phyloP scores from a whole-genome alignment of 441 rosid species.

The Populus tomentosa region DNA sequence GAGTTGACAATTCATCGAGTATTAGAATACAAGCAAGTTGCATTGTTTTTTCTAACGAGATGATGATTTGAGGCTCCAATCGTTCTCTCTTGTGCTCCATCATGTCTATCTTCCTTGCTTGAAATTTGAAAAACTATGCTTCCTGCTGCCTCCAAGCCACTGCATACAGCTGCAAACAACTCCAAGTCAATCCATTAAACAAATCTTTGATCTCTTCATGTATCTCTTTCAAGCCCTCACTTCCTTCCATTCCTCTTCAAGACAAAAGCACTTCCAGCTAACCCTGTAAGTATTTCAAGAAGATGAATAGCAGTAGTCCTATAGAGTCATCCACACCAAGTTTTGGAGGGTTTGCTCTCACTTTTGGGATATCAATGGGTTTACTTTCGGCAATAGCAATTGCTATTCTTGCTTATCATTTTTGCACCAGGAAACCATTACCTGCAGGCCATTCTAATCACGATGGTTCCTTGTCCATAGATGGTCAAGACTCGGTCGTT shows the following conservation, averaged over 20 bases:
- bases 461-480: not conserved
- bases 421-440: slow-evolving; percentile 5
- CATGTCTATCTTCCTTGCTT: no score
- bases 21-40: not conserved
- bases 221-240: not conserved
- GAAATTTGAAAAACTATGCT: no score
- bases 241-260: not conserved
- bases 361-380: slow-evolving; percentile 1
- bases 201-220: no score
- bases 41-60: not conserved
- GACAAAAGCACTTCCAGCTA: not conserved
- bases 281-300: not conserved
- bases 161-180: no score
- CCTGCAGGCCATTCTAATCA: not conserved
- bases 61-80: not conserved
- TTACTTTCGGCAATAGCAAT: not conserved
- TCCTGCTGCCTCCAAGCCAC: no score
- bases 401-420: not conserved
- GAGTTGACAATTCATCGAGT: not conserved
- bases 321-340: not conserved
- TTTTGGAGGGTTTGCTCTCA: not conserved
- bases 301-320: not conserved
- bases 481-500: not conserved
- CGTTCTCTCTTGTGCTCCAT: not conserved
- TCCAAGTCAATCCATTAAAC: no score